These are phyloP conservation scores for Solanum pennellii DNA, from an alignment of 257 asterid genomes.

Conservation along the genomic window DNA sequence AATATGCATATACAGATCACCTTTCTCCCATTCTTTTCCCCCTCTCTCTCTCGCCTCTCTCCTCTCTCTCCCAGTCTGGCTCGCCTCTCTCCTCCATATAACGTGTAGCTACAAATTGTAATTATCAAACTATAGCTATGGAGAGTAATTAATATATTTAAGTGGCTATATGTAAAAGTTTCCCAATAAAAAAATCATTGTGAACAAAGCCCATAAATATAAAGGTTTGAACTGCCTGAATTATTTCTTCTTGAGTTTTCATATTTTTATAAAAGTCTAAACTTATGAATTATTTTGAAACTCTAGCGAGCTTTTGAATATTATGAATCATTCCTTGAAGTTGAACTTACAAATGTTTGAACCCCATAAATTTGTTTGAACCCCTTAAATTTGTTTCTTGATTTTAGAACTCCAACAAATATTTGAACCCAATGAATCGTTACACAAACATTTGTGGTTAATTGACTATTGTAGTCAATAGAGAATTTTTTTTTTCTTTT, in stretches of 20 bases:
- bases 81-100: too few relatives aligned
- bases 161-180: too few relatives aligned
- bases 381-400: not conserved
- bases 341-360: not conserved
- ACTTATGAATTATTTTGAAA: not conserved
- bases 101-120: too few relatives aligned
- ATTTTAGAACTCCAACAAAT: not conserved
- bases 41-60: too few relatives aligned
- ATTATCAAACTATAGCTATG: too few relatives aligned
- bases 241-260: not conserved
- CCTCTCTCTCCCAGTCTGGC: too few relatives aligned
- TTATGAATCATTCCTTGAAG: not conserved
- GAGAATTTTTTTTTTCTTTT: too few relatives aligned
- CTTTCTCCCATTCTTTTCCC: too few relatives aligned
- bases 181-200: not conserved
- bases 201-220: not conserved
- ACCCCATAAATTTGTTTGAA: not conserved
- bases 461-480: not conserved
- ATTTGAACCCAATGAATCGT: not conserved
- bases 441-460: not conserved
- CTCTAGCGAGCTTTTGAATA: not conserved
- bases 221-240: not conserved
- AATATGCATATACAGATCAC: too few relatives aligned
- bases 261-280: too few relatives aligned
- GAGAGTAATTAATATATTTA: too few relatives aligned